These are phyloP conservation scores for Aegilops longissima DNA, from an alignment of 176 grass and related monocot species.

Conservation along the genomic window DNA sequence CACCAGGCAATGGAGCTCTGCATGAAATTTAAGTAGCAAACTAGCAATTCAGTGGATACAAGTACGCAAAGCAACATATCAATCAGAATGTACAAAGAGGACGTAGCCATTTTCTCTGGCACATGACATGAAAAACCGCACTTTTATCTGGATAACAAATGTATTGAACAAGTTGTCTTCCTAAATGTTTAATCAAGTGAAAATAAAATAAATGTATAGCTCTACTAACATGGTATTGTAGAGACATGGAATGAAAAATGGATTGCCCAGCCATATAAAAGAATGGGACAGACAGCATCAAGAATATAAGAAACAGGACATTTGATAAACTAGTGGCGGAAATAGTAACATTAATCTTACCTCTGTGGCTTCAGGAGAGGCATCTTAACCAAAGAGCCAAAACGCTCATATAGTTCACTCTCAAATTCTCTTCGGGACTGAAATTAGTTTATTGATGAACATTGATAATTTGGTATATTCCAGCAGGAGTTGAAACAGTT, in stretches of 20 bases:
- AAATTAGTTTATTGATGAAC: conserved; percentile 33
- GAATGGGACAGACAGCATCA: neutral
- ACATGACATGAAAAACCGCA: neutral
- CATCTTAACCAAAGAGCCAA: conserved; percentile 95
- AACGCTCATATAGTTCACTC: conserved; percentile 81
- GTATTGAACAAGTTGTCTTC: neutral
- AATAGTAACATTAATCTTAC: conserved; percentile 34
- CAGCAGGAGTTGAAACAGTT: conserved; percentile 27
- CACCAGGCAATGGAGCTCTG: conserved; percentile 71
- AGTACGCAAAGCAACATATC: neutral
- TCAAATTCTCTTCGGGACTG: conserved; percentile 87
- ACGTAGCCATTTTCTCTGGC: neutral
- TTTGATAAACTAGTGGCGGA: neutral
- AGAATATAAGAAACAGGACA: neutral
- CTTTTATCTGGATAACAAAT: conserved; percentile 3
- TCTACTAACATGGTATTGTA: conserved; percentile 16
- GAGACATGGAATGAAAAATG: neutral
- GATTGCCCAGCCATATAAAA: neutral
- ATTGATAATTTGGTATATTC: conserved; percentile 10
- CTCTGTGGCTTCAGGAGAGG: conserved; percentile 90
- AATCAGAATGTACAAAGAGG: neutral
- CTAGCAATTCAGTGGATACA: conserved; percentile 9
- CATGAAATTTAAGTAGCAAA: conserved; percentile 20
- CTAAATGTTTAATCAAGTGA: neutral
- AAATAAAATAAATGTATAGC: neutral